Evolutionary conservation across 352 stramenopile species (phyloP).

Genomic region (Pilasporangium apinafurcum): DNA sequence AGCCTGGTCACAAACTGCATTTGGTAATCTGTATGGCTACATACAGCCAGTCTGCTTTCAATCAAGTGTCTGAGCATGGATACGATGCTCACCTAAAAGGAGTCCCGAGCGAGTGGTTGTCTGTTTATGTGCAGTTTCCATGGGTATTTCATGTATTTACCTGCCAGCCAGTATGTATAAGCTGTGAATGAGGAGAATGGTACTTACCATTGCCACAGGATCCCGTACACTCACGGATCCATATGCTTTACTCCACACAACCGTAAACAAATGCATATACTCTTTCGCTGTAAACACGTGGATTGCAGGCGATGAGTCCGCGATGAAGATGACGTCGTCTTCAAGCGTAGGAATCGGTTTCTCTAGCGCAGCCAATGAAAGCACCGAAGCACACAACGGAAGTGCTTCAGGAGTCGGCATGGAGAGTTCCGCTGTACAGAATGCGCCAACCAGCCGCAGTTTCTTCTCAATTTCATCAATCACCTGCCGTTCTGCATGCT

Average conservation of each 20-base stretch:
- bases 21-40: constrained; percentile 3
- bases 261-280: too few relatives aligned
- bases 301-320: constrained; percentile 16
- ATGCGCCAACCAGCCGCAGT: constrained; percentile 37
- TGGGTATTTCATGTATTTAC: too few relatives aligned
- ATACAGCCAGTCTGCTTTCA: too few relatives aligned
- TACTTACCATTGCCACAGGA: constrained; percentile 15
- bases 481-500: constrained; percentile 21
- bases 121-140: too few relatives aligned
- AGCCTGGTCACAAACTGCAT: constrained; percentile 26
- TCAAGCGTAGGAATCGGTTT: constrained; percentile 14
- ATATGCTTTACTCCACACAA: too few relatives aligned
- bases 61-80: not conserved
- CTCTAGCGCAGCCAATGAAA: constrained; percentile 16
- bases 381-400: constrained; percentile 16
- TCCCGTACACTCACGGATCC: too few relatives aligned
- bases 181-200: too few relatives aligned
- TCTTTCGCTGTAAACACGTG: too few relatives aligned
- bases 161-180: too few relatives aligned
- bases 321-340: constrained; percentile 32
- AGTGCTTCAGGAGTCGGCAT: constrained; percentile 8
- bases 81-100: constrained; percentile 12
- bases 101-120: constrained; percentile 11
- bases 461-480: constrained; percentile 34
- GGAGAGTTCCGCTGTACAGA: constrained; percentile 31